Evolutionary conservation across 2,329 filamentous ascomycete genomes (phyloP), one percentile per base, ranked within the genome.

Genomic region (Xylariaceae sp.): DNA sequence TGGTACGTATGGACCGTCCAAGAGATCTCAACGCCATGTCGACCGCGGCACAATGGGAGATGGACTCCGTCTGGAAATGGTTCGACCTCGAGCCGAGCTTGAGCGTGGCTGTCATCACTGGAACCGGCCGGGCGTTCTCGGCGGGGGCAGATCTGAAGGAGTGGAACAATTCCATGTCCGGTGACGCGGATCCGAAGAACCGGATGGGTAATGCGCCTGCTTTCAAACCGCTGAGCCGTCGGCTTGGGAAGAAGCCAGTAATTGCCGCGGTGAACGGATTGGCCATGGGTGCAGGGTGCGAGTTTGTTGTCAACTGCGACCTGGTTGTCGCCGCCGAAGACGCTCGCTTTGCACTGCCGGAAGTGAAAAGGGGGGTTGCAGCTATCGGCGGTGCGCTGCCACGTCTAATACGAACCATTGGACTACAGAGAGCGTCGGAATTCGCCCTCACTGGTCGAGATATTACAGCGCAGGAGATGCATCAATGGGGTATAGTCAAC

Each of bases 191-290:
- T 43, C 63, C 62, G 1, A 62, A 56, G 50, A 61, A 52, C 29
- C 57, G 60, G 29, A 62, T 67, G 63, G 61, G 64, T 7, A 66
- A 65, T 37, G 57, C 65, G 20, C 67, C 66, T 2, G 65, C 63
- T 10, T 71, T 71, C 48, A 65, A 63, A 44, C 64, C 66, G 0
- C 68, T 86, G 1, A 79, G 78, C 26, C 75, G 81, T 6, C 74
- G 84, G 2, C 67, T 72, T 9, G 83, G 84, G 41, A 81, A 80
- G 68, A 88, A 88, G 64, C 85, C 85, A 0, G 76, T 88, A 29
- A 84, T 88, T 51, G 82, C 82, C 1, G 85, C 85, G 2, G 83
- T 88, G 16, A 86, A 87, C 65, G 85, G 85, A 3, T 75, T 83
- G 18, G 83, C 81, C 47, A 77, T 84, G 61, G 85, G 85, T 2